Base-by-base conservation (phyloP, 306 rosid species). In the Vigna unguiculata region DNA sequence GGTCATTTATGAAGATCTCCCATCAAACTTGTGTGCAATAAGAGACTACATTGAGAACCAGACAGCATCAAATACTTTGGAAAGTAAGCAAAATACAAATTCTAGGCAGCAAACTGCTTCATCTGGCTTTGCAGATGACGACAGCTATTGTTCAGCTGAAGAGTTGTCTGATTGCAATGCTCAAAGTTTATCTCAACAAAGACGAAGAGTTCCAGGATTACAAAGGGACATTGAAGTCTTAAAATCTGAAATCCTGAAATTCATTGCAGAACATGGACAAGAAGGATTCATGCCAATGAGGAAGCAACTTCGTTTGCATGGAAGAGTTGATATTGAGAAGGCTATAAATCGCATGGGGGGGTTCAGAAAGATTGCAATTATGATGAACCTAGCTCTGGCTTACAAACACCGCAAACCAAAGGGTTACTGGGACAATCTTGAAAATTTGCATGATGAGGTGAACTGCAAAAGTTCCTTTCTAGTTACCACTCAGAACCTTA, bases 201-300 rank as follows among this genome's bases (percentile, higher is more conserved):
- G 89, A 80, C 84, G 90, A 7, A 91, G 89, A 77, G 91, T 93
- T 81, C 93, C 95, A 48, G 98, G 97, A 32, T 77, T 91, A 82
- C 97, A 93, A 78, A 91, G 92, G 85, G 93, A 93, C 75, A 81
- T 88, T 30, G 91, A 91, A 81, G 86, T 93, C 80, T 87, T 91
- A 20, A 93, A 91, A 80, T 68, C 87, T 8, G 97, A 89, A 88
- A 87, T 93, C 54, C 76, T 83, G 69, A 93, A 89, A 60, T 91
- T 93, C 73, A 82, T 91, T 77, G 82, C 88, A 17, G 96, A 93
- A 52, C 84, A 88, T 74, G 98, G 98, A 49, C 98, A 91, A 63
- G 97, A 89, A 89, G 97, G 97, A 78, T 93, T 91, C 76, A 93
- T 93, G 98, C 98, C 97, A 69, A 88, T 93, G 98, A 87, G 98